Evolutionary conservation across 176 grass and related monocot species (phyloP).

Genomic region (Oropetium thomaeum): DNA sequence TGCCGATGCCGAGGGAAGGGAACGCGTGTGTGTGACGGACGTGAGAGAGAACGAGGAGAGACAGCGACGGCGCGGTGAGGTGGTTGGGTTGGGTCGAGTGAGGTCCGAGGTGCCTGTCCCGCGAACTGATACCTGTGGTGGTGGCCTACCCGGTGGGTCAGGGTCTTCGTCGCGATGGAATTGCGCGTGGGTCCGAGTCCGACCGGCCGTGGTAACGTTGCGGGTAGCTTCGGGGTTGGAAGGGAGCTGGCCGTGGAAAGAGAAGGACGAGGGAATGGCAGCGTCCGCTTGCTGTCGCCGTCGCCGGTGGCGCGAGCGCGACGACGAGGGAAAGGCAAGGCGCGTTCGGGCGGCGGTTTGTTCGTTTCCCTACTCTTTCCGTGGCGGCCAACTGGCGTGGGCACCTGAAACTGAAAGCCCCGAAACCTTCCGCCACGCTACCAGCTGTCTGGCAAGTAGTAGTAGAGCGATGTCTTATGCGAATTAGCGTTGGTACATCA

Average conservation of each 20-base stretch:
- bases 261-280: neutral
- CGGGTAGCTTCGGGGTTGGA: neutral
- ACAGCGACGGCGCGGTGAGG: slow-evolving; percentile 9
- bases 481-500: neutral
- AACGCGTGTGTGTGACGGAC: slow-evolving; percentile 40
- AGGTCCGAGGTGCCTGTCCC: no score
- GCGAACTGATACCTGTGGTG: neutral
- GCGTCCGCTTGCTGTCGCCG: neutral
- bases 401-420: slow-evolving; percentile 16
- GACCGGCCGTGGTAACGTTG: no score
- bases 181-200: slow-evolving; percentile 47
- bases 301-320: neutral
- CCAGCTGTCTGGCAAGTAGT: no score
- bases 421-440: neutral
- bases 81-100: neutral
- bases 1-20: neutral
- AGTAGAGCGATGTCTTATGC: no score
- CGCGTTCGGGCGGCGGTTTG: neutral
- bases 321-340: neutral
- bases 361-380: neutral
- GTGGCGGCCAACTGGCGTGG: neutral
- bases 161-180: slow-evolving; percentile 9
- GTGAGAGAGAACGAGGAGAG: neutral
- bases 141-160: neutral
- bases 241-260: neutral